phyloP scores from a whole-genome alignment of 768 basidiomycete genomes.

The Coprinopsis marcescibilis region DNA sequence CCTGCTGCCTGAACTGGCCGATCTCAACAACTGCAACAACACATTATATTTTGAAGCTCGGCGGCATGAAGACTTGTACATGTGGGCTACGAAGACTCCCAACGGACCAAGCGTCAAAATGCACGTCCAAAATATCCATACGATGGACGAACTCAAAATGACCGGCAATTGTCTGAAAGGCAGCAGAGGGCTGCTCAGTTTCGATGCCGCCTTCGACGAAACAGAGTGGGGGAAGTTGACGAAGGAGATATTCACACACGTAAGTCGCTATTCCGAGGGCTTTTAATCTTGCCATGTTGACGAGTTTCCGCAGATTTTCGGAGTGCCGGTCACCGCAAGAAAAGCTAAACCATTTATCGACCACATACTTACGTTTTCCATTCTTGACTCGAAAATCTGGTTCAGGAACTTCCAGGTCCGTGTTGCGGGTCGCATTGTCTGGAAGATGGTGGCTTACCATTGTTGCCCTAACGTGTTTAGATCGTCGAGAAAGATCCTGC shows the following conservation, averaged over 20 bases:
- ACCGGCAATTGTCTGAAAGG: slow-evolving; percentile 98
- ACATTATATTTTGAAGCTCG: slow-evolving; percentile 96
- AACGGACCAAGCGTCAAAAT: slow-evolving; percentile 97
- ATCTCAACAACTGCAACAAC: slow-evolving; percentile 97
- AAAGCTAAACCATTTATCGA: slow-evolving; percentile 96
- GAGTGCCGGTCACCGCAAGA: slow-evolving; percentile 86
- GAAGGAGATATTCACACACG: slow-evolving; percentile 94
- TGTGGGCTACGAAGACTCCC: slow-evolving; percentile 96
- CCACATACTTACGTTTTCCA: slow-evolving; percentile 93
- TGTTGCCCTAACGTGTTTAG: slow-evolving; percentile 32
- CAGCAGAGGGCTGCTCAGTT: slow-evolving; percentile 85
- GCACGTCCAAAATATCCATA: slow-evolving; percentile 98
- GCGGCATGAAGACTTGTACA: slow-evolving; percentile 89
- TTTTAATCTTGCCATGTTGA: not conserved
- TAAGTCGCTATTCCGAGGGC: slow-evolving; percentile 31
- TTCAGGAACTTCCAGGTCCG: slow-evolving; percentile 96
- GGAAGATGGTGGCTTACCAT: not conserved
- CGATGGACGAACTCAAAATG: slow-evolving; percentile 99
- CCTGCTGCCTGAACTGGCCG: slow-evolving; percentile 91
- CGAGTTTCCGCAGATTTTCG: slow-evolving; percentile 67
- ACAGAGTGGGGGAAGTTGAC: slow-evolving; percentile 81
- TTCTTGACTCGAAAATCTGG: slow-evolving; percentile 96
- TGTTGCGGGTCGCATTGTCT: slow-evolving; percentile 6
- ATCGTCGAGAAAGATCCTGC: slow-evolving; percentile 92
- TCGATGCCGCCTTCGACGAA: slow-evolving; percentile 86